Base-by-base conservation (phyloP, 106 monocot genomes). In the Narthecium ossifragum region DNA sequence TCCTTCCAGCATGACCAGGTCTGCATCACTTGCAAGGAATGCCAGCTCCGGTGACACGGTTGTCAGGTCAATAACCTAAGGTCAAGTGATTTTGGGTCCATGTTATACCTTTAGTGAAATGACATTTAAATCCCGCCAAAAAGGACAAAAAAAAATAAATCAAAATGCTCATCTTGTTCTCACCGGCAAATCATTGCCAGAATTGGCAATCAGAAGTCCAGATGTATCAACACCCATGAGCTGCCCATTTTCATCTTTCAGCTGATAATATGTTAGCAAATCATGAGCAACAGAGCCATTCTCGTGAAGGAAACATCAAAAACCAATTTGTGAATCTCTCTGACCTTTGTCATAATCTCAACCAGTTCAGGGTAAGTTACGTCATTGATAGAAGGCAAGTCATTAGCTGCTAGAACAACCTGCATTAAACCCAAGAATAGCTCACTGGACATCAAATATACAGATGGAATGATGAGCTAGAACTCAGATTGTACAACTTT, bases 121-220 rank as follows among this genome's bases (percentile, higher is more conserved):
- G n/a, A n/a, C n/a, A n/a, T n/a, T n/a, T n/a, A n/a, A n/a, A n/a
- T n/a, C 20, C 34, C 40, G 22, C 39, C 23, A 23, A 3, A 17
- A 28, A 24, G 55, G 3, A n/a, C n/a, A n/a, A n/a, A n/a, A n/a
- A n/a, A n/a, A n/a, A n/a, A n/a, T n/a, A n/a, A 28, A 66, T 21
- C 8, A 29, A 55, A 8, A 34, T 17, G 28, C 17, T 68, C 2
- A 39, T 55, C 33, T 18, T 53, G 17, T 40, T 33, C 75, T 69
- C 31, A 94, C 93, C 47, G 96, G 96, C 14, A 96, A 75, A 78
- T 98, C 96, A 68, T 98, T 98, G 24, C 96, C 96, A 69, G 90
- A 90, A 78, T 86, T 96, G 31, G 66, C 79, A 81, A 98, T 69
- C 26, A 84, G 62, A 65, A 98, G 96, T 29, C 63, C 66, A 51